Base-by-base conservation (phyloP, 164 flowering plant species). In the Amborella trichopoda region DNA sequence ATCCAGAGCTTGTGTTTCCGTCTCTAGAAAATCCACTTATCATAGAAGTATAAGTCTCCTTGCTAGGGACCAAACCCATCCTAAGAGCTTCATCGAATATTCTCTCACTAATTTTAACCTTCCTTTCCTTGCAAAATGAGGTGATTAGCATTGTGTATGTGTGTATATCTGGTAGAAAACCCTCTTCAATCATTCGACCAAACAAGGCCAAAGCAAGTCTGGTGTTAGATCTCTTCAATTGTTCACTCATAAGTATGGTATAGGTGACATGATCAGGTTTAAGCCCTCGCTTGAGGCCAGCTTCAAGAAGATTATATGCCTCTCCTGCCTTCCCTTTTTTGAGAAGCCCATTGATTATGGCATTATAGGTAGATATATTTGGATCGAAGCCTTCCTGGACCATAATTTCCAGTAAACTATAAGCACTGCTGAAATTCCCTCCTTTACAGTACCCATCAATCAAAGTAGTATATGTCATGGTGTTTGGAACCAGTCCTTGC, bases 21-120 rank as follows among this genome's bases (percentile, higher is more conserved):
- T 62, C 74, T 43, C 79, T 66, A 59, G 85, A 80, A 36, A 80
- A 73, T 14, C 99, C 95, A 53, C 74, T 61, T 37, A 91, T 76
- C 79, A 91, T 69, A 27, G 93, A 78, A 40, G 96, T 91, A 53
- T 76, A 87, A 6, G 99, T 87, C 59, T 82, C 61, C 52, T 74
- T 87, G 21, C 80, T 80, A 11, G 90, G 96, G 56, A 64, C 53
- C 53, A 91, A 55, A 27, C 90, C 90, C 34, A 54, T 56, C 14
- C 49, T 47, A 2, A 76, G 12, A 41, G 78, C 83, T 62, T 78
- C 78, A 25, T 74, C 57, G 16, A 80, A 80, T 55, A 84, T 55
- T 49, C 50, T 59, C 61, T 78, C 75, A 55, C 95, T 68, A 20
- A 78, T 88, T 46, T 53, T 54, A 77, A 82, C 68, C 48, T 54